Evolutionary conservation across 1,139 yeast species (phyloP).

Genomic region (Candida gigantensis): DNA sequence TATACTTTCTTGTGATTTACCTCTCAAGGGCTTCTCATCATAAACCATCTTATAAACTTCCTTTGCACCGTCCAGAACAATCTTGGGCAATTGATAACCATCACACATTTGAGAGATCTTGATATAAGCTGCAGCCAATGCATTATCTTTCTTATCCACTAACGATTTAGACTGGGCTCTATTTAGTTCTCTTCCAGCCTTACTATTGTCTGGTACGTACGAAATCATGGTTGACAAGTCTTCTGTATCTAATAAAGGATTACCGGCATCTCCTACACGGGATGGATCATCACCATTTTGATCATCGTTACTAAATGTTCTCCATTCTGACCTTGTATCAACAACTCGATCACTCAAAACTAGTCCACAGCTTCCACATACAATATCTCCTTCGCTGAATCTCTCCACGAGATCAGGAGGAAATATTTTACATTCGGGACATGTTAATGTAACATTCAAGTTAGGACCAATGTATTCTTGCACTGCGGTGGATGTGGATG

Average conservation of each 20-base stretch:
- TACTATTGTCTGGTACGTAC: slow-evolving; percentile 73
- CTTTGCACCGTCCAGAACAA: slow-evolving; percentile 96
- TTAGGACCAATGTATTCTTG: slow-evolving; percentile 59
- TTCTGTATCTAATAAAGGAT: slow-evolving; percentile 87
- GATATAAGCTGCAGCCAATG: slow-evolving; percentile 84
- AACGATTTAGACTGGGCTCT: slow-evolving; percentile 86
- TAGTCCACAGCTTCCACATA: slow-evolving; percentile 94
- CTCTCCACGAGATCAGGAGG: slow-evolving; percentile 96
- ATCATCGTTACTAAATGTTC: slow-evolving; percentile 95
- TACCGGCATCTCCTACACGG: slow-evolving; percentile 99
- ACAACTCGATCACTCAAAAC: slow-evolving; percentile 91
- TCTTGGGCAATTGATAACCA: slow-evolving; percentile 90
- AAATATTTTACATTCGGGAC: slow-evolving; percentile 94
- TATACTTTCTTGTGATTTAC: slow-evolving; percentile 89
- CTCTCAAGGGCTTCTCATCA: slow-evolving; percentile 84
- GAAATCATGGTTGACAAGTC: slow-evolving; percentile 93
- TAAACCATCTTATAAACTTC: slow-evolving; percentile 92
- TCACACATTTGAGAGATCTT: slow-evolving; percentile 96
- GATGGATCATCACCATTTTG: slow-evolving; percentile 98
- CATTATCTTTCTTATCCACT: slow-evolving; percentile 85
- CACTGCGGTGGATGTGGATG: slow-evolving; percentile 14
- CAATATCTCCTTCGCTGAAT: slow-evolving; percentile 96
- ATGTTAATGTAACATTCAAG: slow-evolving; percentile 83
- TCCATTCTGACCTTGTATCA: slow-evolving; percentile 97
- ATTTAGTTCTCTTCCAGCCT: slow-evolving; percentile 81